Evolutionary conservation across 1,284 basidiomycete species (phyloP), one percentile per base, ranked within the genome.

Genomic region (Thecaphora thlaspeos): DNA sequence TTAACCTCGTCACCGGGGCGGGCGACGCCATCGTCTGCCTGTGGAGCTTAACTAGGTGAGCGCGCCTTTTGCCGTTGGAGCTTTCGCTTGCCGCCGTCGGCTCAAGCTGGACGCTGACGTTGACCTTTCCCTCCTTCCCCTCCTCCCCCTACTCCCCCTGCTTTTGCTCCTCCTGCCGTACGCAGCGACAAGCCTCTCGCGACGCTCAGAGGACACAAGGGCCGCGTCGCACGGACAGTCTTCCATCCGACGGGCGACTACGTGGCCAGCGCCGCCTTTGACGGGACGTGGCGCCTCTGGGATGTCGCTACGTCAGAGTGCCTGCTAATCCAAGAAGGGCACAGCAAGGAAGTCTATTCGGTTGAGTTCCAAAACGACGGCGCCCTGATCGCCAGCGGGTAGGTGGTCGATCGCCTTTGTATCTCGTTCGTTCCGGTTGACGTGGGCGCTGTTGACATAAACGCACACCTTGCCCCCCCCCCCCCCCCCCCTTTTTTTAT

Each of bases 231-330:
- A 68, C 85, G 94, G 14, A 88, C 96, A 11, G 91, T 88, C 0
- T 98, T 98, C 79, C 95, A 99, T 79, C 93, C 95, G 0, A 91
- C 90, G 0, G 95, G 95, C 1, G 80, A 86, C 42, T 96, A 94
- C 75, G 84, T 96, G 14, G 94, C 89, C 1, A 93, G 91, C 57
- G 93, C 94, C 0, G 91, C 91, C 54, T 98, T 94, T 70, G 95
- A 99, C 78, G 95, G 91, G 4, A 91, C 94, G n/a, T 99, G 95
- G 94, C 82, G 95, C 37, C 79, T 98, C 43, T 99, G 95, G 95
- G 93, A 98, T 77, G 87, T 91, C 2, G 82, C 83, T 41, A 89
- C 86, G 1, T 81, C 86, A 2, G 85, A 86, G 72, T 92, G 96
- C 72, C 79, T 99, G 3, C 81, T 95, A 19, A 79, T 91, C 2